phyloP scores from a whole-genome alignment of 345 rosid genomes.

The Aquilaria sinensis region DNA sequence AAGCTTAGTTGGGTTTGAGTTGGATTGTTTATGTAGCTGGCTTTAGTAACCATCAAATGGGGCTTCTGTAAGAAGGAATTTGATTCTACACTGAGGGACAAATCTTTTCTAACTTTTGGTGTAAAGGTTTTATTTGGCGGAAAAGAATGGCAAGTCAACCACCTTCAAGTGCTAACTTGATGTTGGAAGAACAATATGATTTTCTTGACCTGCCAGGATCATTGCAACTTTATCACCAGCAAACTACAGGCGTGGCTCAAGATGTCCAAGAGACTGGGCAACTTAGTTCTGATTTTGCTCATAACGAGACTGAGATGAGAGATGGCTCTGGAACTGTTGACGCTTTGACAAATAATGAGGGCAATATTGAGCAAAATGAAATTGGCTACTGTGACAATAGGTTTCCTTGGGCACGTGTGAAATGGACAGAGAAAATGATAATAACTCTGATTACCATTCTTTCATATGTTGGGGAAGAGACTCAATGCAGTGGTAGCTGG shows the following conservation, averaged over 20 bases:
- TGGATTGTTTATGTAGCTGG: no score
- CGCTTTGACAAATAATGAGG: not conserved
- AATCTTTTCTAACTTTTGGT: not conserved
- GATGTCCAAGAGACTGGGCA: slow-evolving; percentile 5
- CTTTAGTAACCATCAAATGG: no score
- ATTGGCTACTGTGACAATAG: not conserved
- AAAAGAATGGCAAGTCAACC: slow-evolving; percentile 9
- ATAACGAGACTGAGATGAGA: not conserved
- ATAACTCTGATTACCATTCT: slow-evolving; percentile 18
- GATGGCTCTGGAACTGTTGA: not conserved
- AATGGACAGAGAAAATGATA: slow-evolving; percentile 22
- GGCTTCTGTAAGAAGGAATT: no score
- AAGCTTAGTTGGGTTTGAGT: no score
- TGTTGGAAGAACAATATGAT: not conserved
- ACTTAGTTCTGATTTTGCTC: not conserved
- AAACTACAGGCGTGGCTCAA: not conserved
- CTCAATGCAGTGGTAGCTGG: slow-evolving; percentile 4
- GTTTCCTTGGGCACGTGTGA: slow-evolving; percentile 15
- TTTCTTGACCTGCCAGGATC: not conserved
- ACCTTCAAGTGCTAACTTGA: not conserved
- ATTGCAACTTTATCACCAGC: slow-evolving; percentile 8
- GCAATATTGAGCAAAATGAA: slow-evolving; percentile 12
- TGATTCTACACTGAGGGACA: not conserved
- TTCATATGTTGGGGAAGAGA: slow-evolving; percentile 19
- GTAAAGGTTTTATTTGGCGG: not conserved